phyloP scores from a whole-genome alignment of 2,329 filamentous ascomycete species.

The Scedosporium boydii region DNA sequence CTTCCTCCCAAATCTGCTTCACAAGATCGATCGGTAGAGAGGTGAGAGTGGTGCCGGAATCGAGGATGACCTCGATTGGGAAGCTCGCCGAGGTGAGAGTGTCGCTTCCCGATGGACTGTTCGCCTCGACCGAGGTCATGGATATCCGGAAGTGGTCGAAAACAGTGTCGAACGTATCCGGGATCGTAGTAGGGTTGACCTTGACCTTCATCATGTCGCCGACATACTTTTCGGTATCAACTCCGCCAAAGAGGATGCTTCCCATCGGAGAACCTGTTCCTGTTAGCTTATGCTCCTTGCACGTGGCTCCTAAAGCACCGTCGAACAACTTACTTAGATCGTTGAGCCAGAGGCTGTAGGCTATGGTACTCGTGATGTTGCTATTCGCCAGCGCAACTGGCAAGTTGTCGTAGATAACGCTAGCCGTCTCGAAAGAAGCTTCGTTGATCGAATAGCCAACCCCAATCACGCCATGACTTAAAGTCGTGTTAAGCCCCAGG shows the following conservation, averaged over 20 bases:
- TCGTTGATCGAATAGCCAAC: slow-evolving; percentile 50
- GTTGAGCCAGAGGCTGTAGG: slow-evolving; percentile 63
- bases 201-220: slow-evolving; percentile 54
- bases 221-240: slow-evolving; percentile 64
- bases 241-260: slow-evolving; percentile 69
- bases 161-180: slow-evolving; percentile 14
- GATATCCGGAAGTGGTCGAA: slow-evolving; percentile 39
- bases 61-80: slow-evolving; percentile 55
- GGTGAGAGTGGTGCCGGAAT: slow-evolving; percentile 65
- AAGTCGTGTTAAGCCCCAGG: slow-evolving; percentile 41
- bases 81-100: slow-evolving; percentile 29
- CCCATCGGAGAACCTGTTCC: slow-evolving; percentile 47
- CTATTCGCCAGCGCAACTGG: slow-evolving; percentile 54
- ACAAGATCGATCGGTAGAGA: slow-evolving; percentile 58
- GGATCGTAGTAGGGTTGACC: slow-evolving; percentile 35
- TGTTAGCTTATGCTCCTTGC: no score
- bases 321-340: slow-evolving; percentile 27
- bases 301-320: slow-evolving; percentile 10
- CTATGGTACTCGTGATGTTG: slow-evolving; percentile 54
- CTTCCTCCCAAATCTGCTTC: slow-evolving; percentile 41
- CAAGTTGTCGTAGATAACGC: slow-evolving; percentile 43
- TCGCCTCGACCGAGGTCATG: slow-evolving; percentile 36
- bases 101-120: slow-evolving; percentile 40
- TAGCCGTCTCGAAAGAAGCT: slow-evolving; percentile 24
- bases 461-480: slow-evolving; percentile 48